Percentiles rank a stretch among this genome's conserved stretches.
These are phyloP conservation scores for Venturia effusa DNA, from an alignment of 2,329 filamentous ascomycete species.

Conservation along the genomic window DNA sequence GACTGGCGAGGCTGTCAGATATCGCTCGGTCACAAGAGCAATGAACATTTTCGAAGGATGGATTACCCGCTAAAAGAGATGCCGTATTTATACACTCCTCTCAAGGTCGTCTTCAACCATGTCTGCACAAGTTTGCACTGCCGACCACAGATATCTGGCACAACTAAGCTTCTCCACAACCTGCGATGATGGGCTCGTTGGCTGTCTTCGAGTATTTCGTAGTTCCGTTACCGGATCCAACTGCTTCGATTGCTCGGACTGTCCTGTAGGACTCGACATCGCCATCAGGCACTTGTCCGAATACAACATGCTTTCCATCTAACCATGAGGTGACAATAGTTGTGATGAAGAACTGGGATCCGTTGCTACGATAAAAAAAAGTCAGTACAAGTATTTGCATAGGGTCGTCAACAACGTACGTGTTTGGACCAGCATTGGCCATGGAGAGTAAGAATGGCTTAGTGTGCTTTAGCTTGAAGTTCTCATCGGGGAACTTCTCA, in stretches of 20 bases:
- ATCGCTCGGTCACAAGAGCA: neutral
- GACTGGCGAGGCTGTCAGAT: neutral
- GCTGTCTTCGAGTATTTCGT: conserved; percentile 39
- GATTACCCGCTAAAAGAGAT: conserved; percentile 4
- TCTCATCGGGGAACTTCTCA: conserved; percentile 90
- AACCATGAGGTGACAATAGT: conserved; percentile 58
- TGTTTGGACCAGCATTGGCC: conserved; percentile 94
- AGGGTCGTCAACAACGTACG: conserved; percentile 37
- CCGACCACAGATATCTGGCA: neutral
- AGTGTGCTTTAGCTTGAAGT: conserved; percentile 68
- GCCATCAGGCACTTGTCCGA: conserved; percentile 56
- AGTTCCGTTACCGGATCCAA: conserved; percentile 42
- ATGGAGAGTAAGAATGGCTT: conserved; percentile 76
- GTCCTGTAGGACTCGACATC: conserved; percentile 40
- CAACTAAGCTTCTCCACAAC: conserved; percentile 36
- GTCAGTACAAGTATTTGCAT: conserved; percentile 6
- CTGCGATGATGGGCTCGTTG: conserved; percentile 39
- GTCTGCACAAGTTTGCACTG: neutral
- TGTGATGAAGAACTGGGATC: conserved; percentile 65
- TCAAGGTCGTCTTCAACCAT: neutral
- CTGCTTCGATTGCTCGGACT: conserved; percentile 50
- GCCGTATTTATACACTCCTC: neutral
- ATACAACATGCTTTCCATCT: conserved; percentile 74
- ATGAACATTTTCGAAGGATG: neutral
- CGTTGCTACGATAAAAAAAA: conserved; percentile 39